These are phyloP conservation scores for Batrachochytrium dendrobatidis DNA, from an alignment of 371 early-diverging fungal genomes.

Conservation along the genomic window DNA sequence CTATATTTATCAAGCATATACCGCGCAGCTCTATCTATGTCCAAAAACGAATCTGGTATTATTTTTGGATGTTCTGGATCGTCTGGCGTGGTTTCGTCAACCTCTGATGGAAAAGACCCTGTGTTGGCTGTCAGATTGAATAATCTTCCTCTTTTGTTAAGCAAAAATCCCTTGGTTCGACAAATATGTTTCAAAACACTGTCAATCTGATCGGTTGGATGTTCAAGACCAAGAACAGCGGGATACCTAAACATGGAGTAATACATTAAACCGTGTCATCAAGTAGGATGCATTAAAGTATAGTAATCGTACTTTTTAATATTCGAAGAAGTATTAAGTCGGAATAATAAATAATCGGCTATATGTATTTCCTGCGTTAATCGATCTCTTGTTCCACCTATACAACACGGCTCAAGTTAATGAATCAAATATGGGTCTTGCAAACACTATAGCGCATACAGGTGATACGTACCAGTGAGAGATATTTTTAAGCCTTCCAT, in stretches of 20 bases:
- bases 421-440: neutral
- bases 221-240: constrained; percentile 11
- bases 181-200: constrained; percentile 16
- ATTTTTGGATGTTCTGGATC: neutral
- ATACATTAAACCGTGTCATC: neutral
- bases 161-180: neutral
- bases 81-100: constrained; percentile 3
- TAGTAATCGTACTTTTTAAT: constrained; percentile 5
- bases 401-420: neutral
- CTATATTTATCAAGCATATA: constrained; percentile 26
- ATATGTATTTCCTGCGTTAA: constrained; percentile 72
- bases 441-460: neutral
- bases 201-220: constrained; percentile 20
- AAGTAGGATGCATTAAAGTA: neutral
- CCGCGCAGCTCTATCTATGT: constrained; percentile 18
- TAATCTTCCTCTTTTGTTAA: constrained; percentile 1
- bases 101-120: neutral
- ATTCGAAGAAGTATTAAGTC: constrained; percentile 51
- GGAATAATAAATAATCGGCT: constrained; percentile 81
- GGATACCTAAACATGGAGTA: constrained; percentile 11
- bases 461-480: constrained; percentile 15
- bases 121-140: neutral
- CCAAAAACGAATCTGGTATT: neutral
- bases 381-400: constrained; percentile 79
- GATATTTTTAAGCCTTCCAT: constrained; percentile 31